Conservation (phyloP, 768 basidiomycete species). For the Sarcomyxa edulis region DNA sequence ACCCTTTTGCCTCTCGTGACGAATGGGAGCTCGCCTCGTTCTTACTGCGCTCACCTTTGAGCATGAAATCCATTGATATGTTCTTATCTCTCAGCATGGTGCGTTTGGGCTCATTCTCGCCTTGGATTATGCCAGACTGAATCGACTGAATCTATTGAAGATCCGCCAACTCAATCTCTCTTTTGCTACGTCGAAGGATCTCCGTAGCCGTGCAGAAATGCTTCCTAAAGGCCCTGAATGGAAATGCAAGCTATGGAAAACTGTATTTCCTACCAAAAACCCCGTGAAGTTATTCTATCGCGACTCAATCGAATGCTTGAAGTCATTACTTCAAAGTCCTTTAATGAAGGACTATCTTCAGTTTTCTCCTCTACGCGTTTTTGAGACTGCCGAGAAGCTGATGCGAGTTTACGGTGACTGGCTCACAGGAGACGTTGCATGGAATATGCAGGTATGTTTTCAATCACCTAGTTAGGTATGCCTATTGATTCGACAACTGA, state of each 20-base stretch:
- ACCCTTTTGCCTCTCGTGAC: slow-evolving; percentile 20
- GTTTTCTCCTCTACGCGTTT: slow-evolving; percentile 11
- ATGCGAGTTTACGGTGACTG: slow-evolving; percentile 16
- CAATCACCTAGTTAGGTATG: not conserved
- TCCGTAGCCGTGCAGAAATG: slow-evolving; percentile 10
- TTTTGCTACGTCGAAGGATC: slow-evolving; percentile 12
- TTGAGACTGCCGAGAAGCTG: slow-evolving; percentile 5
- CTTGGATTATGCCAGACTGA: not conserved
- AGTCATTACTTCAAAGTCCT: slow-evolving; percentile 19
- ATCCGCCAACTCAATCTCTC: slow-evolving; percentile 12
- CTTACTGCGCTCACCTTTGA: slow-evolving; percentile 20
- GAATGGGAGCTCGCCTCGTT: slow-evolving; percentile 28
- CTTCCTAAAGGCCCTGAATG: slow-evolving; percentile 17
- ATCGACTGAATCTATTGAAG: slow-evolving; percentile 1
- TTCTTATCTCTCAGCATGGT: slow-evolving; percentile 22
- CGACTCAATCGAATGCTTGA: slow-evolving; percentile 19
- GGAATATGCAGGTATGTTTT: slow-evolving; percentile 15
- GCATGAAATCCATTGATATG: slow-evolving; percentile 20
- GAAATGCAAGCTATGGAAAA: slow-evolving; percentile 9
- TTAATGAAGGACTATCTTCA: slow-evolving; percentile 5
- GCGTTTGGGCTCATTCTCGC: not conserved
- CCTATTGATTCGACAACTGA: not conserved
- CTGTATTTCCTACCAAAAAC: slow-evolving; percentile 8
- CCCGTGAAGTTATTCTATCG: slow-evolving; percentile 16
- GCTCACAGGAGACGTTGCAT: slow-evolving; percentile 15